phyloP scores from a whole-genome alignment of 768 basidiomycete genomes.

The Amylocystis lapponica region DNA sequence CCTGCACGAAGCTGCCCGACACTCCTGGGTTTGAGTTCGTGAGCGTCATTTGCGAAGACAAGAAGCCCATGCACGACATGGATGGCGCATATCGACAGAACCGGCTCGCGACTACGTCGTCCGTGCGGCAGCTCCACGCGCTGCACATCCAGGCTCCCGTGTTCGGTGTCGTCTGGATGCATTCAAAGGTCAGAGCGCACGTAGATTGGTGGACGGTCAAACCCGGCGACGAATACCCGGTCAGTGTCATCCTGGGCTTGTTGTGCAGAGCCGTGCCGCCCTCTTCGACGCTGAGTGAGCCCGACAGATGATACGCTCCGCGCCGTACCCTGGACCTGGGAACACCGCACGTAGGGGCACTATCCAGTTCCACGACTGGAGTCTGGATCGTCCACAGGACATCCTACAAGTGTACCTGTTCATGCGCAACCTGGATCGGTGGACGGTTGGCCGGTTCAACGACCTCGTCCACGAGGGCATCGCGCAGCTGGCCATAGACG shows the following conservation, averaged over 20 bases:
- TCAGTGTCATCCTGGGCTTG: slow-evolving; percentile 1
- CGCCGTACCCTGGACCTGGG: slow-evolving; percentile 33
- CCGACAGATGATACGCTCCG: slow-evolving; percentile 42
- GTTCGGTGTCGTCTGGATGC: slow-evolving; percentile 50
- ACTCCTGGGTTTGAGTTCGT: slow-evolving; percentile 45
- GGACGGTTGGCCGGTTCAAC: slow-evolving; percentile 42
- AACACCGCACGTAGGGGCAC: slow-evolving; percentile 13
- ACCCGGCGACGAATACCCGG: not conserved
- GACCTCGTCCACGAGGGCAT: slow-evolving; percentile 36
- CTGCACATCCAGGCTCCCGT: slow-evolving; percentile 40
- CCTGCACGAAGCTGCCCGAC: slow-evolving; percentile 41
- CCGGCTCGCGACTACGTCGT: slow-evolving; percentile 47
- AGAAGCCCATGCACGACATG: slow-evolving; percentile 43
- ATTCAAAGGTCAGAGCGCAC: slow-evolving; percentile 46
- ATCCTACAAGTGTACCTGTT: slow-evolving; percentile 47
- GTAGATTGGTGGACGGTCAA: slow-evolving; percentile 42
- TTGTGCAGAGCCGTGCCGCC: not conserved
- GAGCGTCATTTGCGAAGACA: slow-evolving; percentile 55
- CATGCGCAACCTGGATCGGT: slow-evolving; percentile 46
- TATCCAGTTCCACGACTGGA: slow-evolving; percentile 43
- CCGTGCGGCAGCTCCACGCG: slow-evolving; percentile 45
- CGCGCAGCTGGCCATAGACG: slow-evolving; percentile 26
- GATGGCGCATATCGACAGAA: slow-evolving; percentile 56
- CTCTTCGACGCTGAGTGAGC: not conserved
- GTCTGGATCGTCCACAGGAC: slow-evolving; percentile 36